Conservation (phyloP, 495 filamentous ascomycete genomes). For the Ramalina peruviana region DNA sequence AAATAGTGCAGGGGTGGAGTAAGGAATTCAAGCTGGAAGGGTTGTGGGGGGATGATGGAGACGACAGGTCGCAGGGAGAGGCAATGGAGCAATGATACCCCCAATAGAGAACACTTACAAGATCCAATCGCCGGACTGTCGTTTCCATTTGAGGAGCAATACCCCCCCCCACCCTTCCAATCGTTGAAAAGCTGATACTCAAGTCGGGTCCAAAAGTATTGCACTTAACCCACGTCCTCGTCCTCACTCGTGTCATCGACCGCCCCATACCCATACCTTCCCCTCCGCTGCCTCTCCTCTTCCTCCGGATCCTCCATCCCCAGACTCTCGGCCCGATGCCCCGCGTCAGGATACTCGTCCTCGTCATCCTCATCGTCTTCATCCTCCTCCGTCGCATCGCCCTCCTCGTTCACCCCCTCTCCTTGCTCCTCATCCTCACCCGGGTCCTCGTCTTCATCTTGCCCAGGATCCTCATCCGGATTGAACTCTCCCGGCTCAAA, state of each 20-base stretch:
- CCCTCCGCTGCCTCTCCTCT: conserved; percentile 8
- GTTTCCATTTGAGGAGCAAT: no score
- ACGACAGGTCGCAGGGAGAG: conserved; percentile 23
- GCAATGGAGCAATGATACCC: conserved; percentile 9
- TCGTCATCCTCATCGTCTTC: conserved; percentile 26
- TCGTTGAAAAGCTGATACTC: background rate
- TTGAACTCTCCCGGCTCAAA: conserved; percentile 27
- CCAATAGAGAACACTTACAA: background rate
- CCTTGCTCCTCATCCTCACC: conserved; percentile 18
- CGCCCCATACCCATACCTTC: background rate
- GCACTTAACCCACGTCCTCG: background rate
- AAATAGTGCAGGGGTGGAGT: conserved; percentile 87
- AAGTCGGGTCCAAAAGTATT: background rate
- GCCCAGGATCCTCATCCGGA: conserved; percentile 18
- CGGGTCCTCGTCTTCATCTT: conserved; percentile 13
- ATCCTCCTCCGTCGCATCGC: conserved; percentile 10
- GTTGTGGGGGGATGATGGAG: conserved; percentile 58
- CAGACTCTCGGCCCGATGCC: conserved; percentile 14
- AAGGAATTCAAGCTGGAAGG: conserved; percentile 93
- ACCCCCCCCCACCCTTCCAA: background rate
- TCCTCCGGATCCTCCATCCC: conserved; percentile 5
- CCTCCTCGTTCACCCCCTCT: conserved; percentile 25
- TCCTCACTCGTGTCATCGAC: background rate
- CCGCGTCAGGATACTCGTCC: conserved; percentile 46
- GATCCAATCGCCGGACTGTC: no score